Evolutionary conservation across 1,284 basidiomycete genomes (phyloP).

Genomic region (Ceratobasidium sp.): DNA sequence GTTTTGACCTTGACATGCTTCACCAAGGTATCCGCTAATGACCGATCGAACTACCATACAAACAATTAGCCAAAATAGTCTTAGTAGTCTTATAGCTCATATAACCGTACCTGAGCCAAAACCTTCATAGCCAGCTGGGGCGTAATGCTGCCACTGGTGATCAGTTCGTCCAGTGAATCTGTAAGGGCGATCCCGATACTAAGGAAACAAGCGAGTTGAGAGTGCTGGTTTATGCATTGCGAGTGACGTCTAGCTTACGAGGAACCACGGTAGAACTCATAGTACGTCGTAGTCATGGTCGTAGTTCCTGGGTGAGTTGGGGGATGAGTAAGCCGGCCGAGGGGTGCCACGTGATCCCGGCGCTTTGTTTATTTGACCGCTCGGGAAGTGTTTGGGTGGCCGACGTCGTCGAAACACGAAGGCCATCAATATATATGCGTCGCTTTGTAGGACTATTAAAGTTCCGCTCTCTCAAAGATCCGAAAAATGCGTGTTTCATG

Average conservation of each 20-base stretch:
- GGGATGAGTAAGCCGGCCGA: constrained; percentile 12
- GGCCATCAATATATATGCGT: not conserved
- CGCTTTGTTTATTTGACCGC: not conserved
- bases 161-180: constrained; percentile 98
- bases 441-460: too few species aligned
- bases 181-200: constrained; percentile 98
- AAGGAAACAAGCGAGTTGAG: not conserved
- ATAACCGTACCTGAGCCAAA: constrained; percentile 80
- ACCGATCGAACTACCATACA: constrained; percentile 86
- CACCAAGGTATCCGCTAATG: constrained; percentile 87
- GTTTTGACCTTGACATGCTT: constrained; percentile 94
- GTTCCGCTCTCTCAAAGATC: too few species aligned
- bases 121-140: constrained; percentile 98
- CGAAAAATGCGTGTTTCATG: too few species aligned
- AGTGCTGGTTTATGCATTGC: not conserved
- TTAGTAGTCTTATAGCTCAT: constrained; percentile 27
- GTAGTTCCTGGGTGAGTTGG: constrained; percentile 45
- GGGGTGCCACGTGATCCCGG: not conserved
- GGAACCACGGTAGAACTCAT: constrained; percentile 90
- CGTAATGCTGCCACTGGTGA: constrained; percentile 95
- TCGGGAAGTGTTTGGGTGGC: not conserved
- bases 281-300: constrained; percentile 66
- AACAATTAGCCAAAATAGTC: constrained; percentile 2
- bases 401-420: not conserved
- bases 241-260: constrained; percentile 66